Base-by-base conservation (phyloP, 108 stramenopile genomes). In the Cyclostephanos invisitatus region DNA sequence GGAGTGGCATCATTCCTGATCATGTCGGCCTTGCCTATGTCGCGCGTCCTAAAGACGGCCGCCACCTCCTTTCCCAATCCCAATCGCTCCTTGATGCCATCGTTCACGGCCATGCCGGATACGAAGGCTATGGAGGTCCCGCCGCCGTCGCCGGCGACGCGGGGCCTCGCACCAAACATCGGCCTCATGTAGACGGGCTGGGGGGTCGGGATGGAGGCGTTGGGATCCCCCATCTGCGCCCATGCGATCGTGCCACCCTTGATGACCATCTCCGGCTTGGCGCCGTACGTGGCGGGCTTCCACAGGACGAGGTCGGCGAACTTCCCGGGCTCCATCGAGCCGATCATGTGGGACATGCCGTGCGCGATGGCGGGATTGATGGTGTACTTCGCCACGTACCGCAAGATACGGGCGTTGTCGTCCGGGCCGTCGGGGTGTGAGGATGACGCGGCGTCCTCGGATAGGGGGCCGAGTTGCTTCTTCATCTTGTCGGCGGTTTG, bases 401-500 rank as follows among this genome's bases (percentile, higher is more conserved):
- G 89, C 37, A 90, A 86, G 44, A 96, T 96, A 7, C 98, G 90
- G 49, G 88, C 83, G 67, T 99, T 99, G 83, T 99, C 98, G 47
- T 92, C 87, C 22, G 58, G 73, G 38, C 82, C 77, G 69, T 74
- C 77, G 7, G 77, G 77, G 32, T 83, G 72, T 47, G 21, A 48
- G 5, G 77, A 54, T 1, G 70, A 49, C 29, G 50, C 83, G 47
- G 74, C 78, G 74, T 98, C 98, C 67, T 95, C 92, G 10, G 61
- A 70, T 0, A 99, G 83, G 2, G 85, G 75, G 11, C 98, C 98
- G 17, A 95, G 90, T 76, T 99, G 98, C n/a, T 67, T 71, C 82
- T 98, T 98, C 97, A 98, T 99, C 84, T 99, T 99, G 76, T 97
- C 87, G 25, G 98, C 98, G 2, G 98, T 98, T 74, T 98, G 97